Conservation (phyloP, 805 yeast species). For the Metschnikowia drakensbergensis region DNA sequence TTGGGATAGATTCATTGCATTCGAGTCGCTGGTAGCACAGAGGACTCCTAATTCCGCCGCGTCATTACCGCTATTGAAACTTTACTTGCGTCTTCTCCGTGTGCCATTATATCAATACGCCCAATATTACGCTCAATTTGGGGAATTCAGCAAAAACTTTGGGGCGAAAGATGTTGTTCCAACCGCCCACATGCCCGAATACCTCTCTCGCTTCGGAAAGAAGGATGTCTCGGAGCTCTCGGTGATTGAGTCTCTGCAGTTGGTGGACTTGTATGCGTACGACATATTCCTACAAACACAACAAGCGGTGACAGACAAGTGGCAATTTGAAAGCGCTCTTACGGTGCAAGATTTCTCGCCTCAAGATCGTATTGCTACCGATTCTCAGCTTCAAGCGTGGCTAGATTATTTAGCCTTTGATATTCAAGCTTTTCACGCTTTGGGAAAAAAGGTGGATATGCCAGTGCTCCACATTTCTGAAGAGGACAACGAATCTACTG, state of each 20-base stretch:
- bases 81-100: conserved; percentile 44
- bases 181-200: conserved; percentile 15
- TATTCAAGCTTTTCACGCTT: conserved; percentile 19
- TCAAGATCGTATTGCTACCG: conserved; percentile 26
- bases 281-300: conserved; percentile 47
- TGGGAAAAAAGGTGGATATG: background rate
- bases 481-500: background rate
- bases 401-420: conserved; percentile 55
- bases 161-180: conserved; percentile 25
- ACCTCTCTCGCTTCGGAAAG: conserved; percentile 23
- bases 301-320: conserved; percentile 50
- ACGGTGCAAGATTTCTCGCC: conserved; percentile 57
- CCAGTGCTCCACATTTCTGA: background rate
- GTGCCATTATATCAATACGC: conserved; percentile 88
- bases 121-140: conserved; percentile 56
- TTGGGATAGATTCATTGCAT: conserved; percentile 77
- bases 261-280: conserved; percentile 44
- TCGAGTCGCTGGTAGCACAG: conserved; percentile 21
- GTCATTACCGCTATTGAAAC: conserved; percentile 14
- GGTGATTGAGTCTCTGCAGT: conserved; percentile 35
- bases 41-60: conserved; percentile 22
- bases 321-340: conserved; percentile 70
- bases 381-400: conserved; percentile 55
- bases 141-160: conserved; percentile 35
- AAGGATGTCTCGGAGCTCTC: conserved; percentile 26